Conservation (phyloP, 2,329 filamentous ascomycete species). For the Aotearoamyces nothofagi region DNA sequence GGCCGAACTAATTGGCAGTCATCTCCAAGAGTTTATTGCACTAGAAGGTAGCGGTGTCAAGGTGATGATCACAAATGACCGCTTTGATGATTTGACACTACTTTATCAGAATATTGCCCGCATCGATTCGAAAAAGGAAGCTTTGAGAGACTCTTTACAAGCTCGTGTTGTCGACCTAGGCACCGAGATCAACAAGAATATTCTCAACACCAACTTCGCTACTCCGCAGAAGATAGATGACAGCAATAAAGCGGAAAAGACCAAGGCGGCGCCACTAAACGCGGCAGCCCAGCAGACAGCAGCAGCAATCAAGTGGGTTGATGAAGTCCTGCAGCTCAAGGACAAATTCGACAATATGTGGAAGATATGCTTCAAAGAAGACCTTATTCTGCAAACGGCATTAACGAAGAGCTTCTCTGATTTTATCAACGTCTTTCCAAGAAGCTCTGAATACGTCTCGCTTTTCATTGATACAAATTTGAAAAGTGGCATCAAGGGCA, state of each 20-base stretch:
- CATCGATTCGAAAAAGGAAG: slow-evolving; percentile 59
- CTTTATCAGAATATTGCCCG: slow-evolving; percentile 67
- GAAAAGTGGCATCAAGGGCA: slow-evolving; percentile 85
- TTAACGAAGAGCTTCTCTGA: slow-evolving; percentile 79
- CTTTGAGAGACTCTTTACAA: slow-evolving; percentile 57
- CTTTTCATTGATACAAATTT: slow-evolving; percentile 95
- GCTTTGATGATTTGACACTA: slow-evolving; percentile 60
- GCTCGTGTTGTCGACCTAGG: slow-evolving; percentile 67
- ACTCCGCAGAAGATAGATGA: slow-evolving; percentile 28
- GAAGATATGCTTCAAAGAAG: slow-evolving; percentile 54
- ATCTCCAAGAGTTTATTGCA: slow-evolving; percentile 67
- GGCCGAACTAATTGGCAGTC: slow-evolving; percentile 59
- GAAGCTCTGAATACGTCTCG: slow-evolving; percentile 84
- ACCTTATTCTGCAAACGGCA: slow-evolving; percentile 65
- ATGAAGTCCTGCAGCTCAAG: slow-evolving; percentile 75
- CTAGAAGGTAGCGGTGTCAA: slow-evolving; percentile 74
- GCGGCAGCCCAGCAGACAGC: slow-evolving; percentile 65
- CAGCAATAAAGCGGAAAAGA: slow-evolving; percentile 30
- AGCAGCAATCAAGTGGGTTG: slow-evolving; percentile 88
- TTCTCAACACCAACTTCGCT: slow-evolving; percentile 27
- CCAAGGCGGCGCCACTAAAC: slow-evolving; percentile 32
- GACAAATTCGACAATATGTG: slow-evolving; percentile 79
- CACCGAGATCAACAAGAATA: slow-evolving; percentile 59
- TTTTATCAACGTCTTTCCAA: slow-evolving; percentile 81
- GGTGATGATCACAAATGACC: slow-evolving; percentile 86